Evolutionary conservation across 2,329 filamentous ascomycete genomes (phyloP).

Genomic region (Neofusicoccum ribis): DNA sequence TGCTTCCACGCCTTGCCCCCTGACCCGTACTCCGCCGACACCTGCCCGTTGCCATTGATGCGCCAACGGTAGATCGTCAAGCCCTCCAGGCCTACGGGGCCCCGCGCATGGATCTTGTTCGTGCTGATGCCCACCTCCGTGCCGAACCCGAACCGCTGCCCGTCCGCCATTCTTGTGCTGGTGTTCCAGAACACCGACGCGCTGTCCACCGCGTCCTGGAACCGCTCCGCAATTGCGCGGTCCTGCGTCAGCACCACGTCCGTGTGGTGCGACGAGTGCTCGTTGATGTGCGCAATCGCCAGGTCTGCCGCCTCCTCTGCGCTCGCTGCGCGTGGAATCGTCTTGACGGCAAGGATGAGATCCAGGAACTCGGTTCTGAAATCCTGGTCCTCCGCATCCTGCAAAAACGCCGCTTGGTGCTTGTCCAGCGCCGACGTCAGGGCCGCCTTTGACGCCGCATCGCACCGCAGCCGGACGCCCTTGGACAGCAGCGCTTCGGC

Average conservation of each 20-base stretch:
- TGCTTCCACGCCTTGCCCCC: conserved; percentile 60
- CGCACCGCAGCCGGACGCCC: conserved; percentile 82
- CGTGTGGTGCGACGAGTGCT: conserved; percentile 89
- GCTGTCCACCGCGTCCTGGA: conserved; percentile 83
- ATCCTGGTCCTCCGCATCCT: conserved; percentile 68
- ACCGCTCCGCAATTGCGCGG: conserved; percentile 68
- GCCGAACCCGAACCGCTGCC: conserved; percentile 95
- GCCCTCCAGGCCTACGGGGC: conserved; percentile 90
- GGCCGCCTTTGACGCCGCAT: conserved; percentile 65
- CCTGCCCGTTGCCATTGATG: conserved; percentile 78
- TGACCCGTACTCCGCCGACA: conserved; percentile 70
- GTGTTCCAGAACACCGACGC: conserved; percentile 97
- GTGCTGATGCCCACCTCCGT: conserved; percentile 98
- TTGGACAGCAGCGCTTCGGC: conserved; percentile 72
- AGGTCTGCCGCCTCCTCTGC: conserved; percentile 53
- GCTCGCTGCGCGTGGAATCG: conserved; percentile 52
- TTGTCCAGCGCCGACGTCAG: conserved; percentile 53
- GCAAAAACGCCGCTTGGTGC: conserved; percentile 51
- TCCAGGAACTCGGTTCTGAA: conserved; percentile 89
- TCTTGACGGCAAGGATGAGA: conserved; percentile 80
- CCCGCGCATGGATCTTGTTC: conserved; percentile 95
- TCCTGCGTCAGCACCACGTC: conserved; percentile 82
- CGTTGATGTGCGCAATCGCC: conserved; percentile 87
- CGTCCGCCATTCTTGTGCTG: conserved; percentile 90
- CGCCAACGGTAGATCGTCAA: conserved; percentile 98